A percentile compares a stretch with the other conserved stretches of the same genome.
These are phyloP conservation scores for Blastobotrys aristatus DNA, from an alignment of 1,139 yeast species.

Conservation along the genomic window DNA sequence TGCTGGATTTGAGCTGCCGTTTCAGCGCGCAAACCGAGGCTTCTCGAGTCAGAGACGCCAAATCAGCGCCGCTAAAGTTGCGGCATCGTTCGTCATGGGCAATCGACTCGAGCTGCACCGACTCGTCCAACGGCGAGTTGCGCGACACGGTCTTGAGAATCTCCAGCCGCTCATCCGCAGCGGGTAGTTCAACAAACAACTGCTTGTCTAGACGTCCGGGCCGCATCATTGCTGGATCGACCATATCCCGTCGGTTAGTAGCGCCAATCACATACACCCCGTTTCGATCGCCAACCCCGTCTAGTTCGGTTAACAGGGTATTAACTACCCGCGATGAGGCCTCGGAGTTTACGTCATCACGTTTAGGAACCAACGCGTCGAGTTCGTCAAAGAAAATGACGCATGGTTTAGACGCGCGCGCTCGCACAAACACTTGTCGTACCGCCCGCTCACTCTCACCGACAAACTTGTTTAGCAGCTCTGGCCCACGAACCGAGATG, in stretches of 20 bases:
- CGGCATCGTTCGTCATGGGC: conserved; percentile 77
- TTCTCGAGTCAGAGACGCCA: conserved; percentile 85
- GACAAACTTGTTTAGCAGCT: conserved; percentile 85
- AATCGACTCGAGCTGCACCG: conserved; percentile 56
- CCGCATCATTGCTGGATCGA: conserved; percentile 95
- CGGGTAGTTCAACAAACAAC: conserved; percentile 83
- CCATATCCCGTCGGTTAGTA: conserved; percentile 96
- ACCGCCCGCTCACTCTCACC: conserved; percentile 92
- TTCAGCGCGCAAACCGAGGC: conserved; percentile 88
- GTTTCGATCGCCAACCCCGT: conserved; percentile 86
- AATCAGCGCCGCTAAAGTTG: conserved; percentile 93
- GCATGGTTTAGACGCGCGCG: conserved; percentile 88
- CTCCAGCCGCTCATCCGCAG: conserved; percentile 68
- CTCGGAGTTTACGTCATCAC: conserved; percentile 81
- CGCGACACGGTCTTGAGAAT: conserved; percentile 72
- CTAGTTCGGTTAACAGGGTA: conserved; percentile 86
- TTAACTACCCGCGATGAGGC: conserved; percentile 93
- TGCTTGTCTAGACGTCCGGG: conserved; percentile 97
- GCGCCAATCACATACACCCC: conserved; percentile 97
- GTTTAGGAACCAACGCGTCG: conserved; percentile 91
- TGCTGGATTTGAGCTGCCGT: conserved; percentile 29
- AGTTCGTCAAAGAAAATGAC: conserved; percentile 91
- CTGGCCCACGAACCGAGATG: conserved; percentile 93
- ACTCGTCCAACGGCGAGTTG: conserved; percentile 65
- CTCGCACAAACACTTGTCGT: conserved; percentile 84